Evolutionary conservation across 1,284 basidiomycete species (phyloP).

Genomic region (Cutaneotrichosporon cavernicola): DNA sequence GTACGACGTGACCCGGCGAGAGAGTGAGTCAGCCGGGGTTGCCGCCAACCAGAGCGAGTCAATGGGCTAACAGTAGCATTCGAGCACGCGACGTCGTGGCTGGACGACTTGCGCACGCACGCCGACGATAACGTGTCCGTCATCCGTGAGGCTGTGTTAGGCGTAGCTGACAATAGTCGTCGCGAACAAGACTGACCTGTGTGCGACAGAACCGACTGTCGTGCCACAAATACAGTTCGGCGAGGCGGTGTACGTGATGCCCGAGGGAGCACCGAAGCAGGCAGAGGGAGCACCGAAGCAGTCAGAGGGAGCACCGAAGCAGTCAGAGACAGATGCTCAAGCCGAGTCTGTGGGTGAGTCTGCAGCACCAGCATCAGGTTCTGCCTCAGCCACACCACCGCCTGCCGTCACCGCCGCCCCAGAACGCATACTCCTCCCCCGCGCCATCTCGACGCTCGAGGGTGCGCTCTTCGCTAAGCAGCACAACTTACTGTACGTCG

Average conservation of each 20-base stretch:
- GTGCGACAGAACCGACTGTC: slow-evolving; percentile 29
- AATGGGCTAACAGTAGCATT: slow-evolving; percentile 34
- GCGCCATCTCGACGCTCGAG: slow-evolving; percentile 38
- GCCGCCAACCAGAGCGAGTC: background rate
- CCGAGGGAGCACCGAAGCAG: slow-evolving; percentile 6
- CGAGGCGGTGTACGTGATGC: slow-evolving; percentile 30
- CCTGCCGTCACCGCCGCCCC: background rate
- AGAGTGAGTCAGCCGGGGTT: slow-evolving; percentile 34
- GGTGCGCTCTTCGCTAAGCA: slow-evolving; percentile 44
- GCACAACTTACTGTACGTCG: slow-evolving; percentile 47
- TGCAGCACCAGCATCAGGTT: background rate
- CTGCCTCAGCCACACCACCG: background rate
- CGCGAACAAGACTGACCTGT: slow-evolving; percentile 51
- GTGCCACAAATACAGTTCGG: slow-evolving; percentile 37
- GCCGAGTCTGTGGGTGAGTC: background rate
- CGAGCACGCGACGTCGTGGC: slow-evolving; percentile 48
- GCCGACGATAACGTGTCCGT: slow-evolving; percentile 50
- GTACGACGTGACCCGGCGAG: slow-evolving; percentile 85
- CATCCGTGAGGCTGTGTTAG: slow-evolving; percentile 32
- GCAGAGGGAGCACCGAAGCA: no score
- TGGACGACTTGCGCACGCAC: slow-evolving; percentile 42
- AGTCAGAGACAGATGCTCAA: background rate
- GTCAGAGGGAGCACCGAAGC: background rate
- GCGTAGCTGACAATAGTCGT: slow-evolving; percentile 32
- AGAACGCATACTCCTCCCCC: slow-evolving; percentile 23